phyloP scores from a whole-genome alignment of 768 basidiomycete genomes.

The Paxillus involutus region DNA sequence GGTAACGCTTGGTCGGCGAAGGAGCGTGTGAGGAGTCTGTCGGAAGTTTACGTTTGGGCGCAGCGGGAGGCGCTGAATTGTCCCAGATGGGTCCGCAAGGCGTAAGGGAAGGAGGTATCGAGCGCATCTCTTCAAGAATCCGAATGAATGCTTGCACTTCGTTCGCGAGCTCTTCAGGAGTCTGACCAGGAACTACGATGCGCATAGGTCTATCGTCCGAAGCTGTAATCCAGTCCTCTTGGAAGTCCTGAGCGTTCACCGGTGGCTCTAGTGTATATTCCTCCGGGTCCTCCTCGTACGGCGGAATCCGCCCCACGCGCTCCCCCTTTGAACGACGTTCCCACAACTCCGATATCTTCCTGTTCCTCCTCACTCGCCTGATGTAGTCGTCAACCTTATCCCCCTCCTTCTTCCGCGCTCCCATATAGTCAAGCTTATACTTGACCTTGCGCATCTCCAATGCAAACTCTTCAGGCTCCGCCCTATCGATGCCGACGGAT shows the following conservation, averaged over 20 bases:
- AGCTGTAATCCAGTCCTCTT: constrained; percentile 34
- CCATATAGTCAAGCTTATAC: constrained; percentile 49
- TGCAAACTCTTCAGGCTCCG: constrained; percentile 41
- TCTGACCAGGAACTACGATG: constrained; percentile 38
- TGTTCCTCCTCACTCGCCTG: constrained; percentile 30
- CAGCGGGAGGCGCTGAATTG: not conserved
- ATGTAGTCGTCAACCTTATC: constrained; percentile 32
- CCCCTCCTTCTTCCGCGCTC: constrained; percentile 35
- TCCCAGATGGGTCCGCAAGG: too few relatives aligned
- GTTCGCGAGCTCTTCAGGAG: constrained; percentile 18
- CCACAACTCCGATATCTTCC: constrained; percentile 23
- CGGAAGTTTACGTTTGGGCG: constrained; percentile 3
- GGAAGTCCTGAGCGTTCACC: constrained; percentile 32
- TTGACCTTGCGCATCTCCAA: constrained; percentile 57
- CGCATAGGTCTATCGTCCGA: constrained; percentile 35
- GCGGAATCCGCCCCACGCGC: constrained; percentile 29
- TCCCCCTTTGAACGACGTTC: constrained; percentile 28
- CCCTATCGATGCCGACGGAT: constrained; percentile 34
- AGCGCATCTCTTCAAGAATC: constrained; percentile 17
- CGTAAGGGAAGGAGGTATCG: not conserved
- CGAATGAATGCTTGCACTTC: constrained; percentile 21
- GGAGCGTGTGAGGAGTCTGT: not conserved
- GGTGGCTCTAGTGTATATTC: constrained; percentile 35
- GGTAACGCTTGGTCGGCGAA: constrained; percentile 1
- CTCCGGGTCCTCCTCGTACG: constrained; percentile 29